Percentiles rank a stretch among this genome's conserved stretches.
Evolutionary conservation across 768 basidiomycete species (phyloP).

Genomic region (Solioccasus polychromus): DNA sequence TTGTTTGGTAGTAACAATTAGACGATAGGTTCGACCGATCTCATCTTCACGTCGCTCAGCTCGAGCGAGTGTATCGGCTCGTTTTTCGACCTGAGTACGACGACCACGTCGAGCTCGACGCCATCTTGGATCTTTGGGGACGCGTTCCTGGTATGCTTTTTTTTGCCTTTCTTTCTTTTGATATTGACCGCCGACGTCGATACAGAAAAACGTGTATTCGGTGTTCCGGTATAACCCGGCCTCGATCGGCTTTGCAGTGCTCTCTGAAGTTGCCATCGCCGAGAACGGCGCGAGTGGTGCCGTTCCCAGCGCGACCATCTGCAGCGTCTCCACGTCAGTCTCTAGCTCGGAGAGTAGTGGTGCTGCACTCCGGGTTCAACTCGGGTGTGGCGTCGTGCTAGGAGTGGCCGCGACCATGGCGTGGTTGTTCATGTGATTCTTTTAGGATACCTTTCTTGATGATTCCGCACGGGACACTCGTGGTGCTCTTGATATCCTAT

Average conservation of each 20-base stretch:
- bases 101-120: constrained; percentile 26
- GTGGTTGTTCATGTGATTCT: constrained; percentile 7
- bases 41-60: constrained; percentile 39
- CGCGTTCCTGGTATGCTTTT: constrained; percentile 38
- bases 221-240: constrained; percentile 51
- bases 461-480: too few species aligned
- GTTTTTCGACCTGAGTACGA: constrained; percentile 42
- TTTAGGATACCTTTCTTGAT: too few species aligned
- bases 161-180: background rate
- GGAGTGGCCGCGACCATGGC: background rate
- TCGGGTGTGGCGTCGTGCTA: background rate
- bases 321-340: constrained; percentile 47
- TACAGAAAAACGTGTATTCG: constrained; percentile 54
- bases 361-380: background rate
- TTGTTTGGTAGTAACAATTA: constrained; percentile 47
- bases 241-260: constrained; percentile 48
- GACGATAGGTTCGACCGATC: constrained; percentile 47
- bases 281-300: constrained; percentile 29
- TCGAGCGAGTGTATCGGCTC: constrained; percentile 48
- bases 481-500: too few species aligned
- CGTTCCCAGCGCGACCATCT: constrained; percentile 58
- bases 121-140: constrained; percentile 54
- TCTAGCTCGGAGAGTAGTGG: constrained; percentile 26
- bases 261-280: constrained; percentile 32
- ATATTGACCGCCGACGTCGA: background rate